Evolutionary conservation across 2,329 filamentous ascomycete species (phyloP).

Genomic region (Pseudogymnoascus sp.): DNA sequence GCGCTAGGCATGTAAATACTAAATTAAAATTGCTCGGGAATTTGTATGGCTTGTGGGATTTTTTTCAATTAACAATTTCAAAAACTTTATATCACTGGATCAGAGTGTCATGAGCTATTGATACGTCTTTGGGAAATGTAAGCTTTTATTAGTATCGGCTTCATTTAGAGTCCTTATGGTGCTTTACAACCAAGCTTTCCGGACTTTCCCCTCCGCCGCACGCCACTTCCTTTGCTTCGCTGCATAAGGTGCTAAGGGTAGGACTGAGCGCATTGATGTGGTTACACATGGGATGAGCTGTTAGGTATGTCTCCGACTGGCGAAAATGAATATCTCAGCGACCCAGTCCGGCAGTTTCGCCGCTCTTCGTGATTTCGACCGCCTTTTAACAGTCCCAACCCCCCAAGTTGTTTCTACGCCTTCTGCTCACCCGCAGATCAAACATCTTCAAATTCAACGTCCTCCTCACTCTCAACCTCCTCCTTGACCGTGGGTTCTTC

Average conservation of each 20-base stretch:
- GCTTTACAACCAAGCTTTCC: not conserved
- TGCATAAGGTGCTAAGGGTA: not conserved
- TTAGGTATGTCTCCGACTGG: not conserved
- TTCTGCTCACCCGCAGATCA: conserved; percentile 11
- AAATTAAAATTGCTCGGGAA: not conserved
- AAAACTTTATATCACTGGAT: not conserved
- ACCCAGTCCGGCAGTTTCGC: not conserved
- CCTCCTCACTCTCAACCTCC: conserved; percentile 44
- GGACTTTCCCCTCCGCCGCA: not conserved
- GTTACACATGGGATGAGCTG: not conserved
- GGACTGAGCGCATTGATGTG: not conserved
- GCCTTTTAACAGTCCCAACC: not conserved
- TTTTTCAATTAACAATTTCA: conserved; percentile 4
- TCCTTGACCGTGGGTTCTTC: conserved; percentile 34
- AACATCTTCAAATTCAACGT: conserved; percentile 53
- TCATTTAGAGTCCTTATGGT: not conserved
- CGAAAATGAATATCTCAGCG: not conserved
- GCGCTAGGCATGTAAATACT: not conserved
- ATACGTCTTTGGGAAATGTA: not conserved
- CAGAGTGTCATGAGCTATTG: not conserved
- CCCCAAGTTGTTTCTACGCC: not conserved
- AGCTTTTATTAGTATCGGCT: not conserved
- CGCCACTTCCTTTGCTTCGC: not conserved
- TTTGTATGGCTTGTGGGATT: not conserved
- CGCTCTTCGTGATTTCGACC: not conserved